Evolutionary conservation across 2,329 filamentous ascomycete species (phyloP).

Genomic region (Acarospora socialis): DNA sequence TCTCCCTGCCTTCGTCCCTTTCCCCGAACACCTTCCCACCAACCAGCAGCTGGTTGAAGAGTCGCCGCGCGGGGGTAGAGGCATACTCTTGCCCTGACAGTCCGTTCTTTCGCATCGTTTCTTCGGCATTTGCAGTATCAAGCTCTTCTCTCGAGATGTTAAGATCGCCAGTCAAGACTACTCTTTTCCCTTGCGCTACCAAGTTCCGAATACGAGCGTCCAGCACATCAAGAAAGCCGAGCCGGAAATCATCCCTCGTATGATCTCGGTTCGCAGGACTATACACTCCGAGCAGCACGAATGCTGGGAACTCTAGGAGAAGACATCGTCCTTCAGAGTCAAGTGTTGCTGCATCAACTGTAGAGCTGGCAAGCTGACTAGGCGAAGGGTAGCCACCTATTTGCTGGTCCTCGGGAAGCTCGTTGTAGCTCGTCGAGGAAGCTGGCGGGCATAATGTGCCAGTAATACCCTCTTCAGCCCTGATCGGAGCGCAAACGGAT

Average conservation of each 20-base stretch:
- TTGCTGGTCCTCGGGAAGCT: slow-evolving; percentile 56
- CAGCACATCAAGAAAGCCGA: slow-evolving; percentile 64
- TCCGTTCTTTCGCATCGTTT: slow-evolving; percentile 56
- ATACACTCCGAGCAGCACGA: slow-evolving; percentile 86
- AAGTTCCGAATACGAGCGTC: slow-evolving; percentile 79
- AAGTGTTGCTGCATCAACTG: slow-evolving; percentile 54
- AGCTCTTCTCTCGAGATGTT: slow-evolving; percentile 60
- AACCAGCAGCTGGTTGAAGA: slow-evolving; percentile 77
- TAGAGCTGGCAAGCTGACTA: slow-evolving; percentile 48
- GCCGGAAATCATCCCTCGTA: slow-evolving; percentile 65
- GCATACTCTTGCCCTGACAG: slow-evolving; percentile 59
- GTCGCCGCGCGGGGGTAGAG: slow-evolving; percentile 52
- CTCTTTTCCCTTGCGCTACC: slow-evolving; percentile 61
- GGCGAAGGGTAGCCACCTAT: slow-evolving; percentile 78
- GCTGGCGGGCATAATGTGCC: slow-evolving; percentile 64
- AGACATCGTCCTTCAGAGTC: slow-evolving; percentile 89
- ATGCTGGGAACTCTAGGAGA: slow-evolving; percentile 83
- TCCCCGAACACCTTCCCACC: slow-evolving; percentile 53
- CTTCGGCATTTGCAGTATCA: slow-evolving; percentile 62
- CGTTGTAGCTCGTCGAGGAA: slow-evolving; percentile 54
- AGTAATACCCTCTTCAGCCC: slow-evolving; percentile 86
- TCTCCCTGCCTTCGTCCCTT: slow-evolving; percentile 54
- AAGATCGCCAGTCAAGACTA: slow-evolving; percentile 75
- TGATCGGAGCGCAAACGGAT: slow-evolving; percentile 67
- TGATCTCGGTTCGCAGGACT: slow-evolving; percentile 82